Evolutionary conservation across 768 basidiomycete species (phyloP).

Genomic region (Leucocoprinus leucothites): DNA sequence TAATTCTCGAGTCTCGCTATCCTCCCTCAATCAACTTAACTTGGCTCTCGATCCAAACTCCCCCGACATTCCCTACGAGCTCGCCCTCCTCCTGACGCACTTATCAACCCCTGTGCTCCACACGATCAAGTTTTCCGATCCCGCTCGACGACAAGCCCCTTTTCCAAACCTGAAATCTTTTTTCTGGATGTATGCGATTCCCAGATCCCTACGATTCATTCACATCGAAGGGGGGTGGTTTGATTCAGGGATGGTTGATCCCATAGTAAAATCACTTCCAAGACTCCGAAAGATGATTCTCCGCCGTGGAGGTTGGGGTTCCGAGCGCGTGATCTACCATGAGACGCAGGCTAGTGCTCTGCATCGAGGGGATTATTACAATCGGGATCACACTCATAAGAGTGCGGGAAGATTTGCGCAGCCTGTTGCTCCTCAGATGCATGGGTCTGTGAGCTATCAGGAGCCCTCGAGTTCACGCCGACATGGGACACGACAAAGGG

Average conservation of each 20-base stretch:
- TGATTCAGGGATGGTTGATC: constrained; percentile 35
- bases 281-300: constrained; percentile 30
- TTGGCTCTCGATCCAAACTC: constrained; percentile 44
- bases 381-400: not conserved
- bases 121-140: constrained; percentile 46
- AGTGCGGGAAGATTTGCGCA: not conserved
- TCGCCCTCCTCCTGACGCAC: constrained; percentile 48
- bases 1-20: constrained; percentile 37
- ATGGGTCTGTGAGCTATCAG: constrained; percentile 8
- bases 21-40: constrained; percentile 42
- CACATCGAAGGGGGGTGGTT: constrained; percentile 47
- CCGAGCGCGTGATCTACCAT: constrained; percentile 6
- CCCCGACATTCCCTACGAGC: constrained; percentile 59
- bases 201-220: constrained; percentile 35
- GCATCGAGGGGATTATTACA: not conserved
- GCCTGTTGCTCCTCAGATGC: constrained; percentile 7
- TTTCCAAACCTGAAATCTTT: constrained; percentile 47
- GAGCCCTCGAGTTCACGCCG: constrained; percentile 1
- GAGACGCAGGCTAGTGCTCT: constrained; percentile 3
- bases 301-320: constrained; percentile 20
- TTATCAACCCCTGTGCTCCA: constrained; percentile 46
- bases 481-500: constrained; percentile 9
- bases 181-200: constrained; percentile 41
- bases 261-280: constrained; percentile 31
- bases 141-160: constrained; percentile 28